Evolutionary conservation across 345 rosid genomes (phyloP), one percentile per base, ranked within the genome.

Genomic region (Melaleuca quinquenervia): DNA sequence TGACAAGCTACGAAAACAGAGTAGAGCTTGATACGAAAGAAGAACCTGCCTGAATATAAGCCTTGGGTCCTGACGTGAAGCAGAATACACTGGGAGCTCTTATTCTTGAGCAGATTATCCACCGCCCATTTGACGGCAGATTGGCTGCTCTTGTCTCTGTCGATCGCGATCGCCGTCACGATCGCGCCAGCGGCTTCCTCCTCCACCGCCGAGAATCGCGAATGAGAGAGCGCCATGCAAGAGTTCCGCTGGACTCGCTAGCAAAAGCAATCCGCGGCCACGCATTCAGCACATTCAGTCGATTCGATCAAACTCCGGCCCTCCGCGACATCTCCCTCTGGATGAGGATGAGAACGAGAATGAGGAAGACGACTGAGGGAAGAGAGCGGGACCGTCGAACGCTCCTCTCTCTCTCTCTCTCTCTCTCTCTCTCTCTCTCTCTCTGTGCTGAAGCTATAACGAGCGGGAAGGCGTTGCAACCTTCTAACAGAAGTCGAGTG

Each of bases 111-210:
- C 80, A 92, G 89, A 83, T 93, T 91, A 24, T 93, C 94, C 14
- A 88, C 88, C 16, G 94, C 90, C 95, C 95, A 94, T 86, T 88
- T 93, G 26, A 92, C 89, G 8, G 95, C 96, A 54, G n/a, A 62
- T 50, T 90, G 93, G 91, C 94, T 93, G 87, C 89, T 91, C 92
- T 85, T 93, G 85, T 89, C 92, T 22, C 22, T 86, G 76, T 91
- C 93, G 27, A 93, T 83, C 11, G 94, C 96, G 58, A 93, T 85
- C 64, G 91, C 94, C 13, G 94, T 92, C 49, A 85, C 49, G 3
- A 82, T 54, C 29, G 11, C 45, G 7, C 21, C 3, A 20, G 27
- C 53, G 6, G 29, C 86, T 36, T 29, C 82, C 51, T 20, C 55
- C 20, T 6, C 45, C 82, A 24, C 58, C 1, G 48, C 78, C 78